These are phyloP conservation scores for Sclerotinia subarctica DNA, from an alignment of 2,329 filamentous ascomycete genomes.

Conservation along the genomic window DNA sequence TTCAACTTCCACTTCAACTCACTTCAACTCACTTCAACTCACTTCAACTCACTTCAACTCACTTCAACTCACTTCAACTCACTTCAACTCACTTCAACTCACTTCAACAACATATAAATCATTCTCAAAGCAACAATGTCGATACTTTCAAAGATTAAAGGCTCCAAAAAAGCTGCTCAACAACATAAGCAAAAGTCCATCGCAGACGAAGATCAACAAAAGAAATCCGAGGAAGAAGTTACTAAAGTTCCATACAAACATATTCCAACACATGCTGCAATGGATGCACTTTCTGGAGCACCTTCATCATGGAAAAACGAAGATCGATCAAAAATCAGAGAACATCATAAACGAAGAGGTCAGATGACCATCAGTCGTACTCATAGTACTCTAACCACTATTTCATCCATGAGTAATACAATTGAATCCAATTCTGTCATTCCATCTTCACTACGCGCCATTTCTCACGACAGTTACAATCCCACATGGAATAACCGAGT, in stretches of 20 bases:
- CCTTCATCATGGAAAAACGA: conserved; percentile 50
- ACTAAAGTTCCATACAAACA: conserved; percentile 53
- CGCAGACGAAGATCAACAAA: conserved; percentile 45
- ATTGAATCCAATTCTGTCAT: conserved; percentile 22
- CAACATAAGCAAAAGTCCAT: conserved; percentile 49
- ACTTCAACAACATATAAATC: not conserved
- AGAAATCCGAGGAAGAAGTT: conserved; percentile 25
- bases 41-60: not conserved
- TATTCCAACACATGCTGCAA: conserved; percentile 58
- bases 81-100: not conserved
- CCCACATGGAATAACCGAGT: conserved; percentile 34
- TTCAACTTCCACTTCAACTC: too few species aligned
- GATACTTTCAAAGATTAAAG: conserved; percentile 53
- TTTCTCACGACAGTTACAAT: conserved; percentile 34
- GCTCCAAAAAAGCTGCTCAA: conserved; percentile 54
- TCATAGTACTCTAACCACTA: conserved; percentile 29
- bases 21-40: too few species aligned
- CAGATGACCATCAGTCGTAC: conserved; percentile 33
- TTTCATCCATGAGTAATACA: conserved; percentile 26
- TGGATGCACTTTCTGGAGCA: conserved; percentile 54
- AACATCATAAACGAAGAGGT: conserved; percentile 35
- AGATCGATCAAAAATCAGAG: conserved; percentile 36
- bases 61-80: not conserved
- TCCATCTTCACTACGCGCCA: conserved; percentile 28
- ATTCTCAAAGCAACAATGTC: conserved; percentile 45